phyloP scores from a whole-genome alignment of 1,284 basidiomycete species.

The Lignosus rhinocerotis region DNA sequence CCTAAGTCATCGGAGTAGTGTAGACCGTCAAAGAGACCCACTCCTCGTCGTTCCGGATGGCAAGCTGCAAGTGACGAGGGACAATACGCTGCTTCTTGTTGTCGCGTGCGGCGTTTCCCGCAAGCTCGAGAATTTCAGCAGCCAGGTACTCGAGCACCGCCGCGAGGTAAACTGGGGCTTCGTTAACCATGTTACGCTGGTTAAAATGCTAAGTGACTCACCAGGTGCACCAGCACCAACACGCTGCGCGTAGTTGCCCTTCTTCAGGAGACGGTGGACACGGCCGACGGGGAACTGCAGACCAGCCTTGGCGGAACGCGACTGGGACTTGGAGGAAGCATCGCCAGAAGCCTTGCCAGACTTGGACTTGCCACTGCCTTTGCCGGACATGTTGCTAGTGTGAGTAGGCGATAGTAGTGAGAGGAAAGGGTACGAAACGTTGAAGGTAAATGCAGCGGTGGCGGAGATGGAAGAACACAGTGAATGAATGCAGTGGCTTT shows the following conservation, averaged over 20 bases:
- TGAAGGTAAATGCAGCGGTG: conserved; percentile 10
- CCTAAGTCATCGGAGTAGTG: background rate
- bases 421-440: conserved; percentile 5
- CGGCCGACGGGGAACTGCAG: conserved; percentile 90
- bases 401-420: conserved; percentile 11
- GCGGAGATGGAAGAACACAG: conserved; percentile 12
- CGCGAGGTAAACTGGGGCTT: conserved; percentile 73
- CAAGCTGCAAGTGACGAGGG: conserved; percentile 85
- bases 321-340: conserved; percentile 53
- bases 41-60: conserved; percentile 87
- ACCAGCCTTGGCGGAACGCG: conserved; percentile 81
- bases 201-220: conserved; percentile 35
- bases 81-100: conserved; percentile 90
- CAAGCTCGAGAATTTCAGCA: conserved; percentile 87
- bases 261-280: conserved; percentile 89
- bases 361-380: conserved; percentile 60
- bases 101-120: conserved; percentile 79
- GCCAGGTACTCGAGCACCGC: conserved; percentile 84
- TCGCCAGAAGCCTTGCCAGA: conserved; percentile 60
- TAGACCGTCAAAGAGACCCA: conserved; percentile 29
- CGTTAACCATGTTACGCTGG: too few relatives aligned
- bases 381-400: conserved; percentile 50
- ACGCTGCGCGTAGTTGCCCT: conserved; percentile 85
- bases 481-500: conserved; percentile 10
- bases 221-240: conserved; percentile 80